Evolutionary conservation across 192 early-diverging fungal genomes (phyloP), one percentile per base, ranked within the genome.

Genomic region (Geranomyces michiganensis): DNA sequence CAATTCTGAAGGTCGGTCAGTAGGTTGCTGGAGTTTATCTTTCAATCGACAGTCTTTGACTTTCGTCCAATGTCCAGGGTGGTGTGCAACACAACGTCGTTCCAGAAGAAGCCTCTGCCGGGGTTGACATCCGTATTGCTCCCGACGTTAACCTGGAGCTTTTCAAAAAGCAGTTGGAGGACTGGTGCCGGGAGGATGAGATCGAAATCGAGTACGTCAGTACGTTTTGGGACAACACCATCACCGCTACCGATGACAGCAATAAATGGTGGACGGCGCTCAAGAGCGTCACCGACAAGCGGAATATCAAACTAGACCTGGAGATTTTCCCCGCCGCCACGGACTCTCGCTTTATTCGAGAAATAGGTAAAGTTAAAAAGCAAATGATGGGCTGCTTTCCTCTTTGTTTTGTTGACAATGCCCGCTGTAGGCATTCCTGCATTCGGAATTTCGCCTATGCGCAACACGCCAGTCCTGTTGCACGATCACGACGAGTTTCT

Each of bases 401-500:
- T 7, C 36, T 10, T 41, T 41, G 36, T 41, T n/a, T n/a, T n/a
- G n/a, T n/a, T n/a, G n/a, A n/a, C n/a, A n/a, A n/a, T n/a, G 92
- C 59, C 80, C 84, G 53, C n/a, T n/a, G 80, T 88, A 0, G 92
- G 92, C 13, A 84, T 95, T 29, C 92, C 91, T 1, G 89, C 90
- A 1, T 80, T 94, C 68, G 94, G 94, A 49, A 89, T 95, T 56
- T 91, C 89, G n/a, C 90, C 91, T 22, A 83, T 95, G 74, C 81
- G 87, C 74, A 89, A 90, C 78, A 85, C 86, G 8, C 92, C 92
- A 1, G 79, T 93, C 49, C 74, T 95, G 47, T 77, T 95, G 56
- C 93, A 95, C 62, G 92, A 93, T 77, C 92, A 95, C 74, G 83
- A 95, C 75, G 93, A 95, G 82, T 89, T 86, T 46, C 83, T 95